These are phyloP conservation scores for Ustilago trichophora DNA, from an alignment of 1,284 basidiomycete species.

Conservation along the genomic window DNA sequence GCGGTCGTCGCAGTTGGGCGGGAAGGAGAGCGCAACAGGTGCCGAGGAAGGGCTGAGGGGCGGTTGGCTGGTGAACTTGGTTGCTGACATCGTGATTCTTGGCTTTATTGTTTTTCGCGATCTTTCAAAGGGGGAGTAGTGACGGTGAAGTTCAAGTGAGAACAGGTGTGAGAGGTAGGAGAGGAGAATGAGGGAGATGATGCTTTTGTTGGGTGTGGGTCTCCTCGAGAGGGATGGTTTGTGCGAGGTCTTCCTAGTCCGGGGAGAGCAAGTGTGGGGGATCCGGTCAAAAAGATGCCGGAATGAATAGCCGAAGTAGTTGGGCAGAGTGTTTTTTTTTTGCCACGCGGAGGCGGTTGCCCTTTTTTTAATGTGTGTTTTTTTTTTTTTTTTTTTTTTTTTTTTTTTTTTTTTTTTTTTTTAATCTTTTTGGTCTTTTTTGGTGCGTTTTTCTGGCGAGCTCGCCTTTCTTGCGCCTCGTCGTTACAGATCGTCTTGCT, in stretches of 20 bases:
- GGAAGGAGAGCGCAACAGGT: slow-evolving; percentile 44
- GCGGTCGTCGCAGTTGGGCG: slow-evolving; percentile 35
- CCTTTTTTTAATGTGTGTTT: no score
- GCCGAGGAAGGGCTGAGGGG: slow-evolving; percentile 18
- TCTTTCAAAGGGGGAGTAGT: not conserved
- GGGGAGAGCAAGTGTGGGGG: slow-evolving; percentile 2
- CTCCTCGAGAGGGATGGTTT: not conserved
- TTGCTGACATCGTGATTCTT: slow-evolving; percentile 1
- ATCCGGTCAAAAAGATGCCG: slow-evolving; percentile 8
- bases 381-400: no score
- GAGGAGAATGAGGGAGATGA: not conserved
- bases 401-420: slow-evolving; percentile 3
- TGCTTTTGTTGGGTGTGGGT: no score
- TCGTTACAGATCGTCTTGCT: slow-evolving; percentile 6
- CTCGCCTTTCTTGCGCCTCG: slow-evolving; percentile 1
- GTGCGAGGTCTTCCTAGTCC: not conserved
- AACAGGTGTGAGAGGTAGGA: not conserved
- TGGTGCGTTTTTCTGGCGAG: not conserved
- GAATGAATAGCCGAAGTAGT: slow-evolving; percentile 27
- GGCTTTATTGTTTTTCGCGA: no score
- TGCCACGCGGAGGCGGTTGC: slow-evolving; percentile 5
- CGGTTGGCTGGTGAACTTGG: slow-evolving; percentile 16
- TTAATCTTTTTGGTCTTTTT: not conserved
- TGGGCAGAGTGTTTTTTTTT: not conserved
- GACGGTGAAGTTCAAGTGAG: not conserved